Percentiles rank a stretch among this genome's conserved stretches.
Evolutionary conservation across 805 yeast genomes (phyloP).

Genomic region (Barnettozyma populi): DNA sequence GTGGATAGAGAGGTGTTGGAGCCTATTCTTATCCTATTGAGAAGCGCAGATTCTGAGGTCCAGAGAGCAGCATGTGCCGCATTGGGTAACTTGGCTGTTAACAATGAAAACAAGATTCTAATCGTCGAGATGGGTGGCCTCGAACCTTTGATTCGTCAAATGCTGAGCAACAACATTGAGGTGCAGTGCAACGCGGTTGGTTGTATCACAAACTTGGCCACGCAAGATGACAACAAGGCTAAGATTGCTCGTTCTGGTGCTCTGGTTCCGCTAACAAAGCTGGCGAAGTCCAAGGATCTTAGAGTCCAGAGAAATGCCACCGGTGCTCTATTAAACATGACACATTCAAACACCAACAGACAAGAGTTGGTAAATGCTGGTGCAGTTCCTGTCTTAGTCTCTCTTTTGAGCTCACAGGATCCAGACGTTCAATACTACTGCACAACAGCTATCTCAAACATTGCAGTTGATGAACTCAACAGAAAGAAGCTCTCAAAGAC

Average conservation of each 20-base stretch:
- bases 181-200: constrained; percentile 99
- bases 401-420: constrained; percentile 77
- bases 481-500: constrained; percentile 84
- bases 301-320: constrained; percentile 98
- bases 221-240: constrained; percentile 94
- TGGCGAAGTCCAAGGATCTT: constrained; percentile 90
- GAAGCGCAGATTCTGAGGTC: constrained; percentile 86
- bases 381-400: constrained; percentile 93
- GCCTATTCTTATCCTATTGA: constrained; percentile 84
- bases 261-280: constrained; percentile 83
- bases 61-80: constrained; percentile 99
- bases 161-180: constrained; percentile 95
- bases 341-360: constrained; percentile 94
- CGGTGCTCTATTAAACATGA: constrained; percentile 96
- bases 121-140: constrained; percentile 98
- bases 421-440: constrained; percentile 98
- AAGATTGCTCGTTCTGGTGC: constrained; percentile 97
- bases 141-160: constrained; percentile 92
- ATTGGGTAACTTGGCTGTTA: constrained; percentile 94
- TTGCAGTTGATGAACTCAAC: constrained; percentile 93
- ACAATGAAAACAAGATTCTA: constrained; percentile 86
- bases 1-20: constrained; percentile 89
- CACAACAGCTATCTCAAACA: constrained; percentile 93
- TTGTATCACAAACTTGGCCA: constrained; percentile 95
- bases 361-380: constrained; percentile 96